Evolutionary conservation across 108 stramenopile species (phyloP).

Genomic region (Nitzschia sp.): DNA sequence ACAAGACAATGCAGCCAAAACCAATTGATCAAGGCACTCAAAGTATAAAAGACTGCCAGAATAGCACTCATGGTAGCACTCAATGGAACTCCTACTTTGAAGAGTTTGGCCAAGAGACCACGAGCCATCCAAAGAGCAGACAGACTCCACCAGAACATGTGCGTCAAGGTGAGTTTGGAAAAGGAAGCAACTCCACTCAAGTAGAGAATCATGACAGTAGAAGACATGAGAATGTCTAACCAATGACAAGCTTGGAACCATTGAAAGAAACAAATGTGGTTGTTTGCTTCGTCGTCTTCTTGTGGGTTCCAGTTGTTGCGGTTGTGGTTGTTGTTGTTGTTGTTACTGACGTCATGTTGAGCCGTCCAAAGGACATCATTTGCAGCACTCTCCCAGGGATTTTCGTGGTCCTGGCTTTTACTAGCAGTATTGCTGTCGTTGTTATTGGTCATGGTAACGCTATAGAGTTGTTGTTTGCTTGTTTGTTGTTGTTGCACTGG

Average conservation of each 20-base stretch:
- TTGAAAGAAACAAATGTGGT: conserved; percentile 2
- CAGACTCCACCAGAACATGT: background rate
- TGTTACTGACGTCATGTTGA: background rate
- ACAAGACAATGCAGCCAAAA: background rate
- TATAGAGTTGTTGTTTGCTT: too few species aligned
- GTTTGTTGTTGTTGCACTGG: too few species aligned
- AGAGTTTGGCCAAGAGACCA: conserved; percentile 16
- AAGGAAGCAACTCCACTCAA: background rate
- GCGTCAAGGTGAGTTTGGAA: background rate
- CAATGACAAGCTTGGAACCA: conserved; percentile 16
- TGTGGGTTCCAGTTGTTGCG: background rate
- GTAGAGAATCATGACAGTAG: background rate
- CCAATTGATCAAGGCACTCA: background rate
- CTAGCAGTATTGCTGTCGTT: too few species aligned
- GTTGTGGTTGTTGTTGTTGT: background rate
- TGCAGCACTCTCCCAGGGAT: conserved; percentile 33
- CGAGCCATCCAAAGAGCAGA: conserved; percentile 3
- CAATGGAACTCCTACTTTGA: background rate
- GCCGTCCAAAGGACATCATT: conserved; percentile 23
- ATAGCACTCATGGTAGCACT: conserved; percentile 9
- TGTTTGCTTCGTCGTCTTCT: too few species aligned
- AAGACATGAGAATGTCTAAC: conserved; percentile 5
- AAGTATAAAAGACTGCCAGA: background rate
- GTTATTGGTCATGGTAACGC: too few species aligned
- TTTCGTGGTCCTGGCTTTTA: conserved; percentile 1